Conservation (phyloP, 164 flowering plant species). For the Buxus sempervirens region DNA sequence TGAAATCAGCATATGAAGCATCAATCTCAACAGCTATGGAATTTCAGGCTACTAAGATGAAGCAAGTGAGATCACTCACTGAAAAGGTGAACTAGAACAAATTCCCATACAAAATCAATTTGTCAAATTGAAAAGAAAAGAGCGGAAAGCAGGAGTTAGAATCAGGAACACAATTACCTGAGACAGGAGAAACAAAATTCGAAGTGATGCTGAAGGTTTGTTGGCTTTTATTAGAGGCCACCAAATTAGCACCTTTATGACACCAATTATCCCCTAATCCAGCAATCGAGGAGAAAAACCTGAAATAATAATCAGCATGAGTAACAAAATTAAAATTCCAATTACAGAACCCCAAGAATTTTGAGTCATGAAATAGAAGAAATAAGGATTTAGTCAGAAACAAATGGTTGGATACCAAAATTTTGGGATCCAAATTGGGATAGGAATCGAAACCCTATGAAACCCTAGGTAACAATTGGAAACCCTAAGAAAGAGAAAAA, state of each 20-base stretch:
- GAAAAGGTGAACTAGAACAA: neutral
- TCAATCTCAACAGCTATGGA: no score
- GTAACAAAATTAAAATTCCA: neutral
- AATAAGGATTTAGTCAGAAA: no score
- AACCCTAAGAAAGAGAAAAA: neutral
- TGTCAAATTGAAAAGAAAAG: neutral
- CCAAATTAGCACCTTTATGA: neutral
- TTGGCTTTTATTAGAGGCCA: neutral
- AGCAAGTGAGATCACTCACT: neutral
- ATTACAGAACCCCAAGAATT: neutral
- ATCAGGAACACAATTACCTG: neutral
- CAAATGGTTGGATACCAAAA: neutral
- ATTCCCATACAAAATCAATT: neutral
- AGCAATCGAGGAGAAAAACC: neutral
- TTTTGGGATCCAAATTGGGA: neutral
- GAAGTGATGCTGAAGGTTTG: neutral
- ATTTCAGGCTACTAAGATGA: no score
- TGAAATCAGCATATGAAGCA: no score
- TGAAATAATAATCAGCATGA: neutral
- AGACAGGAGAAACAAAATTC: no score
- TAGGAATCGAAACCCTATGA: neutral
- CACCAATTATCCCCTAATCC: neutral
- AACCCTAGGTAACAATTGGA: neutral
- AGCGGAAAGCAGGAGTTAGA: neutral
- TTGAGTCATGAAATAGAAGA: neutral